Evolutionary conservation across 139 green algal genomes (phyloP), one percentile per base, ranked within the genome.

Genomic region (Asterochloris erici): DNA sequence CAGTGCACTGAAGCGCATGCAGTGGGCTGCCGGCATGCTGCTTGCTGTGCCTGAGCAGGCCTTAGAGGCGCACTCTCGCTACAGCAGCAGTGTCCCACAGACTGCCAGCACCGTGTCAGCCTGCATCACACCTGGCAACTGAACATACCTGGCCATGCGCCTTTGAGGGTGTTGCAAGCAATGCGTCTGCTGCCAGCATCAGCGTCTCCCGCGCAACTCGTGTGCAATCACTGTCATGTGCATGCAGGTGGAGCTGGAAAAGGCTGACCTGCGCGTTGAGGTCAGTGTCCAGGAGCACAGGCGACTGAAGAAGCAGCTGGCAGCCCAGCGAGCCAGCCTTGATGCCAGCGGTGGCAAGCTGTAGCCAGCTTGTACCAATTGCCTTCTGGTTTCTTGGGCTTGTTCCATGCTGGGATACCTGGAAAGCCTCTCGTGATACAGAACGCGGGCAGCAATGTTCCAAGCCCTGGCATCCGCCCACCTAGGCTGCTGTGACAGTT

Each of bases 251-350:
- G 83, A 89, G 24, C 74, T 90, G 60, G 89, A 94, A 85, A 79
- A 86, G 24, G 84, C 91, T 75, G 90, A 96, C 79, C 81, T 94
- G 47, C 83, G 87, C 1, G 87, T 94, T 29, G 90, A 94, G 86
- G 75, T 92, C 73, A 89, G 90, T 9, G 77, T 95, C 28, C 84
- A 90, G 38, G 81, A 79, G 12, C 71, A 79, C 19, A 79, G 85
- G 9, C 84, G 78, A 68, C 81, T 84, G 73, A 69, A 78, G 86
- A 74, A 74, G 29, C 29, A 62, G 27, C 61, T 19, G 28, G 64
- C 29, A 15, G 26, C 14, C 12, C 27, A 79, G 15, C 84, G 84
- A 69, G 89, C 90, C 16, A 82, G 81, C 16, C 77, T 85, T 64
- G 89, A 94, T 47, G 88, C 90, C 73, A 79, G 77, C 9, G 16